A percentile compares a stretch with the other conserved stretches of the same genome.
phyloP scores from a whole-genome alignment of 208 protist species.

The Trypanosoma vivax region DNA sequence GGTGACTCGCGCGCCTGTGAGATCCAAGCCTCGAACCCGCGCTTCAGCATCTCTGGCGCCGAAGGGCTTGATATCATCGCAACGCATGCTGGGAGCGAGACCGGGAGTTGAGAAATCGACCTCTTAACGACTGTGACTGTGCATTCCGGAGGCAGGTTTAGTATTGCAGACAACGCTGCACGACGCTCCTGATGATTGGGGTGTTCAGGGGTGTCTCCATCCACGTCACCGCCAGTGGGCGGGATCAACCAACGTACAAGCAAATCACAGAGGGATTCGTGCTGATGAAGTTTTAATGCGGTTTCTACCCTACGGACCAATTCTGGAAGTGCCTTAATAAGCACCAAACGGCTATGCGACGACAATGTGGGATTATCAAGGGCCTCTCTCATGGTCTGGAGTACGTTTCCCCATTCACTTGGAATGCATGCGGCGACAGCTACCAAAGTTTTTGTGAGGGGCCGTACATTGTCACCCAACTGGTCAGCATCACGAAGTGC shows the following conservation, averaged over 20 bases:
- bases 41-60: slow-evolving; percentile 8
- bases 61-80: slow-evolving; percentile 16
- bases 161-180: slow-evolving; percentile 16
- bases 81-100: slow-evolving; percentile 17
- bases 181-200: slow-evolving; percentile 14
- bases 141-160: slow-evolving; percentile 13
- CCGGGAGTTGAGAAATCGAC: slow-evolving; percentile 18
- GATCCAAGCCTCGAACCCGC: slow-evolving; percentile 20
- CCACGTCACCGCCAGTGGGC: neutral
- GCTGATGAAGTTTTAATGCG: neutral
- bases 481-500: slow-evolving; percentile 4
- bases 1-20: neutral
- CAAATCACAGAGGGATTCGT: slow-evolving; percentile 11
- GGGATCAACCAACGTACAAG: slow-evolving; percentile 11
- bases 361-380: slow-evolving; percentile 13
- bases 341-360: slow-evolving; percentile 21
- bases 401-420: slow-evolving; percentile 10
- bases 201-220: neutral
- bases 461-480: slow-evolving; percentile 13
- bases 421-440: slow-evolving; percentile 16
- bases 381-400: slow-evolving; percentile 5
- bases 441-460: slow-evolving; percentile 19
- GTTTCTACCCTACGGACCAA: slow-evolving; percentile 7
- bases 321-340: slow-evolving; percentile 18
- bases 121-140: slow-evolving; percentile 6